Evolutionary conservation across 2,329 filamentous ascomycete genomes (phyloP).

Genomic region (Scolecobasidium constrictum): DNA sequence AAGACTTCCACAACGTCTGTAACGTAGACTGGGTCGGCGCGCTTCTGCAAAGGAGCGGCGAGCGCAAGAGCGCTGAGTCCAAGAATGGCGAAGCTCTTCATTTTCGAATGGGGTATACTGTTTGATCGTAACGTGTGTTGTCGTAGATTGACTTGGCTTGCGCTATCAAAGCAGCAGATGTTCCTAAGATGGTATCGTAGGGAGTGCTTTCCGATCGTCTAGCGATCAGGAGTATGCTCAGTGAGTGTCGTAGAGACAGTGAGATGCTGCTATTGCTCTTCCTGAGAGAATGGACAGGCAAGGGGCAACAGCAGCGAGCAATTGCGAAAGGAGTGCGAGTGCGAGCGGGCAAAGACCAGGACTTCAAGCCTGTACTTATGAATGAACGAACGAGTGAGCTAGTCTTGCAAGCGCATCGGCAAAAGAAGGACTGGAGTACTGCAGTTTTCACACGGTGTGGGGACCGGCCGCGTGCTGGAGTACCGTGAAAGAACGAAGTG

Average conservation of each 20-base stretch:
- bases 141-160: neutral
- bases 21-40: slow-evolving; percentile 6
- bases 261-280: neutral
- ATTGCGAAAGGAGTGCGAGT: neutral
- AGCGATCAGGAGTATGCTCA: slow-evolving; percentile 1
- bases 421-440: too few relatives aligned
- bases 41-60: slow-evolving; percentile 8
- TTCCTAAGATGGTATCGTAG: slow-evolving; percentile 1
- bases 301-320: neutral
- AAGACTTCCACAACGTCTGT: slow-evolving; percentile 8
- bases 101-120: neutral
- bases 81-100: slow-evolving; percentile 2
- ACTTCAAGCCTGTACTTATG: slow-evolving; percentile 8
- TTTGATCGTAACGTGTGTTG: slow-evolving; percentile 2
- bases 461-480: too few relatives aligned
- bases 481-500: too few relatives aligned
- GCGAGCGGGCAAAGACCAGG: slow-evolving; percentile 2
- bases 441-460: too few relatives aligned
- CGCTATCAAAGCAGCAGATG: too few relatives aligned
- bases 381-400: too few relatives aligned
- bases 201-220: neutral
- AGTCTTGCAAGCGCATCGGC: too few relatives aligned
- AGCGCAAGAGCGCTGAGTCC: slow-evolving; percentile 6
- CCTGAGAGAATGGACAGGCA: slow-evolving; percentile 2
- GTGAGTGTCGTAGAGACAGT: slow-evolving; percentile 1